Percentiles rank a stretch among this genome's conserved stretches.
Conservation (phyloP, 768 basidiomycete genomes). For the Tricholomella constricta region DNA sequence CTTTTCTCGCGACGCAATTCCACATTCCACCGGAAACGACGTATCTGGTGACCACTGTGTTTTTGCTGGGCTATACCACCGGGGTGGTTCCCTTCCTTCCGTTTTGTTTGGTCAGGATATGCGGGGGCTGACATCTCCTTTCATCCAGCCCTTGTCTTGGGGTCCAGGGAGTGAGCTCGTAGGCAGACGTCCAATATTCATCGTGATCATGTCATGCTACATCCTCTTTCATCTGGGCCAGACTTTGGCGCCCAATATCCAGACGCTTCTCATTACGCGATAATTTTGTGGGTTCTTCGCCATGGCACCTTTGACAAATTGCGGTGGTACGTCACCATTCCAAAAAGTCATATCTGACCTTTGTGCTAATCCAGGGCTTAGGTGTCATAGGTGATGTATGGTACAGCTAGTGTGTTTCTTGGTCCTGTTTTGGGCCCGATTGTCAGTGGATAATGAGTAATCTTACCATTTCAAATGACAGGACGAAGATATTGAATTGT, state of each 20-base stretch:
- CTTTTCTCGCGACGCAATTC: conserved; percentile 40
- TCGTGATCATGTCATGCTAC: conserved; percentile 52
- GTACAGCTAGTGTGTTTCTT: conserved; percentile 60
- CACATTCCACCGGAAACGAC: conserved; percentile 42
- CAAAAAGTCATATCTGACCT: background rate
- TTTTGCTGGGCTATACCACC: conserved; percentile 53
- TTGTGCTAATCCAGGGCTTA: conserved; percentile 11
- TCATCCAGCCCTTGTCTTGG: conserved; percentile 56
- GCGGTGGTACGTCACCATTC: conserved; percentile 40
- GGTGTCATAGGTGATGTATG: conserved; percentile 63
- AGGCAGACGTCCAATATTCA: conserved; percentile 54
- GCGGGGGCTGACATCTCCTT: background rate
- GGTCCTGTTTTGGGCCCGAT: conserved; percentile 68
- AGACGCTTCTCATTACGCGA: conserved; percentile 58
- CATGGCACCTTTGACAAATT: conserved; percentile 57
- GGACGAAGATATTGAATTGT: background rate
- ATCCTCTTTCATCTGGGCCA: conserved; percentile 60
- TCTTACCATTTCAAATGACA: background rate
- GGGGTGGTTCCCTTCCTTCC: conserved; percentile 37
- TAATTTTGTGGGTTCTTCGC: conserved; percentile 68
- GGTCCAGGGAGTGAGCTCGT: conserved; percentile 63
- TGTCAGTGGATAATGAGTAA: conserved; percentile 57
- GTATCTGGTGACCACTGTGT: conserved; percentile 50
- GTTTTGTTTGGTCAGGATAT: background rate
- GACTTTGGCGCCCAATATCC: conserved; percentile 59